Evolutionary conservation across 2,329 filamentous ascomycete species (phyloP), one percentile per base, ranked within the genome.

Genomic region (Aspergillus novoparasiticus): DNA sequence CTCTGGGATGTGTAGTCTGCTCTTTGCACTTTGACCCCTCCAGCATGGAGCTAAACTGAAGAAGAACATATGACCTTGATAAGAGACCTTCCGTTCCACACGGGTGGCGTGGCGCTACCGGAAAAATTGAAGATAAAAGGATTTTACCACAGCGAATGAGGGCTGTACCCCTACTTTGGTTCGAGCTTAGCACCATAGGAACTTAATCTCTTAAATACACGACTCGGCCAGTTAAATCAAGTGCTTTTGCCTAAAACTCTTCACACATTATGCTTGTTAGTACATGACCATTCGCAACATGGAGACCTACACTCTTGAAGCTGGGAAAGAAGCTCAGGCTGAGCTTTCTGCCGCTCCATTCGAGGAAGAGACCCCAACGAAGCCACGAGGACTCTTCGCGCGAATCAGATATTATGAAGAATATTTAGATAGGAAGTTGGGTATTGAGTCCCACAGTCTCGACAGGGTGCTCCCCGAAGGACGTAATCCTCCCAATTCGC

Each of bases 371-470:
- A 30, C 61, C 6, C 34, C 57, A 6, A 63, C 59, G 43, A 66
- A 64, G 41, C 64, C 64, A 43, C 58, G 36, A 34, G 68, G 70
- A 0, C 54, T 72, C 32, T 60, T 72, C 10, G 65, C 62, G 26
- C 63, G 59, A 51, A 69, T 76, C 70, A 80, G 80, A 55, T 67
- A 72, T 54, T 76, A 79, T 60, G 83, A 85, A 63, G 73, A 72
- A 16, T 71, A 76, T 12, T 71, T 84, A 69, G 83, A 85, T 69
- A 70, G 69, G 51, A 81, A 78, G 66, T 70, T 85, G 46, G 83
- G 83, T 21, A 76, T 85, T 61, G 84, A 85, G 71, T 78, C 81
- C 2, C 73, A 83, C 56, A 81, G 80, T 50, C 79, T 84, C 53
- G 73, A 74, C 11, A 79, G 84, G 60, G 81, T 83, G 65, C 76